These are phyloP conservation scores for Euphorbia peplus DNA, from an alignment of 345 rosid genomes.

Conservation along the genomic window DNA sequence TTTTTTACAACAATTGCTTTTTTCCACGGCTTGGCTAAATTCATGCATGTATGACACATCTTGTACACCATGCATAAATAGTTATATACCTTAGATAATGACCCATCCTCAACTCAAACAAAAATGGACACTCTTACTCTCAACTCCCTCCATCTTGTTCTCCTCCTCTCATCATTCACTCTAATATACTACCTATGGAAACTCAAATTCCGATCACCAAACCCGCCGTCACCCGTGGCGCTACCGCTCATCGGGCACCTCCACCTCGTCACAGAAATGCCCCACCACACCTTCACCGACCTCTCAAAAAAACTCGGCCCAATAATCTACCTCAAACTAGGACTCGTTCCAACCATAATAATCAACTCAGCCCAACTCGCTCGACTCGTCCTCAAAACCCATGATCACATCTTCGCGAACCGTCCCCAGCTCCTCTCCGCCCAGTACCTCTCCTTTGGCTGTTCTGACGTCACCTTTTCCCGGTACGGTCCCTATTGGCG, in stretches of 20 bases:
- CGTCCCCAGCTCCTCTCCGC: slow-evolving; percentile 34
- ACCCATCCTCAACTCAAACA: neutral
- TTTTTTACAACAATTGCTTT: no score
- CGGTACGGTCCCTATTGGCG: slow-evolving; percentile 40
- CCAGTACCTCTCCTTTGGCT: slow-evolving; percentile 32
- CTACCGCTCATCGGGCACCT: slow-evolving; percentile 46
- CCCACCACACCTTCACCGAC: slow-evolving; percentile 33
- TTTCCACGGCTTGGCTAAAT: no score
- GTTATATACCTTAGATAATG: neutral
- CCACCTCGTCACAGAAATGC: slow-evolving; percentile 38
- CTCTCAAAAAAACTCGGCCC: slow-evolving; percentile 35
- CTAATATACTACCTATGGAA: slow-evolving; percentile 3
- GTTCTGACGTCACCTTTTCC: slow-evolving; percentile 39
- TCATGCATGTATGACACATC: neutral
- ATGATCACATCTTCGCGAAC: slow-evolving; percentile 30
- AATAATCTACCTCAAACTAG: slow-evolving; percentile 39
- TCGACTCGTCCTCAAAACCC: slow-evolving; percentile 23
- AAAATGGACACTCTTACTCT: slow-evolving; percentile 4
- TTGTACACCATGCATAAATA: no score
- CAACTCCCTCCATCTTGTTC: neutral
- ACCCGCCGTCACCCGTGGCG: slow-evolving; percentile 27
- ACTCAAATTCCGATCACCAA: neutral
- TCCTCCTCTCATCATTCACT: neutral
- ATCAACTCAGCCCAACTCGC: slow-evolving; percentile 34
- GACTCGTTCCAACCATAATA: slow-evolving; percentile 34